Base-by-base conservation (phyloP, 2,329 filamentous ascomycete genomes). In the Claviceps sp. region DNA sequence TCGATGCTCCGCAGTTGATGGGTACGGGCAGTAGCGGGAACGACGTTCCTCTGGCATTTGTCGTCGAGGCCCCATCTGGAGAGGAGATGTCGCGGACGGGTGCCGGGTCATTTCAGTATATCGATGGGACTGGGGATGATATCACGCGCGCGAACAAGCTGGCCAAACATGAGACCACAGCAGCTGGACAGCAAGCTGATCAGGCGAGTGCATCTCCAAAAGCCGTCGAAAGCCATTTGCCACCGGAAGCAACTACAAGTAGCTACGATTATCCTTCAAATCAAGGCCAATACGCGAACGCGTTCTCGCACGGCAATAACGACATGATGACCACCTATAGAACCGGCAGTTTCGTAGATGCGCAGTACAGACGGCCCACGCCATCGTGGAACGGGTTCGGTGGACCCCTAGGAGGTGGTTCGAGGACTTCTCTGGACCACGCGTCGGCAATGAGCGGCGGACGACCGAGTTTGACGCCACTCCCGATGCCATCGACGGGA, bases 1-100 rank as follows among this genome's bases (percentile, higher is more conserved):
- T 82, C 42, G 82, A 88, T 52, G 86, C 84, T 36, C 90, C 90
- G 46, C 76, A 74, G 56, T 67, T 72, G 42, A 58, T 74, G 61
- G 69, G 72, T 67, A 80, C 77, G 61, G 68, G 71, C 61, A 75
- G 71, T 58, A 61, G 65, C 44, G 68, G 64, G 48, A 68, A 68
- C 65, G 77, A 65, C 66, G 77, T 80, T 66, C 76, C 77, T 39
- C 61, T 80, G 65, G 73, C 74, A 63, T 66, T 81, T 50, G 60
- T 77, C 45, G 69, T 79, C 17, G 76, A 80, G 53, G 72, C 68
- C 11, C 61, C 70, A n/a, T 68, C 70, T 34, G 76, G 76, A 37
- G 72, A 79, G 49, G 72, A 77, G 62, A 66, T 79, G 57, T 73
- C 74, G 57, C 70, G 74, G 65, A 72, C 57, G 61, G 71, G 57